Evolutionary conservation across 371 early-diverging fungal species (phyloP).

Genomic region (Saksenaea oblongispora): DNA sequence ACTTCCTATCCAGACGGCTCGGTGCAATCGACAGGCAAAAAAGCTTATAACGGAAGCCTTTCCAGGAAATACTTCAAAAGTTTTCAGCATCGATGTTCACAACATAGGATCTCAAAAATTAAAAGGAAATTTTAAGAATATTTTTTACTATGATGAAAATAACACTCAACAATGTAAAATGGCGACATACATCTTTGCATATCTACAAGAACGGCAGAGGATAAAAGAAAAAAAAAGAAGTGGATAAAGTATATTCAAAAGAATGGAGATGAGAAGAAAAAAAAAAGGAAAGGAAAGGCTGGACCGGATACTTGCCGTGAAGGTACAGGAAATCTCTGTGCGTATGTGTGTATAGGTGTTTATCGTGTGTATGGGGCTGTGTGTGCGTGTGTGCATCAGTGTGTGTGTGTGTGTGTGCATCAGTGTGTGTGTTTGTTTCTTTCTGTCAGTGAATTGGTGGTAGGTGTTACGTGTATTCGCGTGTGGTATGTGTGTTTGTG

Average conservation of each 20-base stretch:
- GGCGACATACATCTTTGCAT: slow-evolving; percentile 6
- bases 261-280: not conserved
- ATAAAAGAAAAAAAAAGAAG: not conserved
- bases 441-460: not conserved
- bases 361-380: not conserved
- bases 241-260: not conserved
- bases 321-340: not conserved
- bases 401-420: not conserved
- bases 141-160: not conserved
- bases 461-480: not conserved
- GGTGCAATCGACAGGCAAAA: not conserved
- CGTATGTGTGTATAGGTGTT: not conserved
- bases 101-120: not conserved
- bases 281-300: not conserved
- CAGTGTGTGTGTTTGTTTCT: not conserved
- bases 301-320: not conserved
- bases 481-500: not conserved
- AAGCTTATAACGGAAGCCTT: too few relatives aligned
- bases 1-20: too few relatives aligned
- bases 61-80: too few relatives aligned
- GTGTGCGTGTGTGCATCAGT: not conserved
- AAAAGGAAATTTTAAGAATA: not conserved
- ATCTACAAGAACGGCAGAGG: slow-evolving; percentile 6
- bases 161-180: slow-evolving; percentile 4
- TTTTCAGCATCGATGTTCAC: too few relatives aligned